Conservation (phyloP, 2,329 filamentous ascomycete genomes). For the Xylaria sp. region DNA sequence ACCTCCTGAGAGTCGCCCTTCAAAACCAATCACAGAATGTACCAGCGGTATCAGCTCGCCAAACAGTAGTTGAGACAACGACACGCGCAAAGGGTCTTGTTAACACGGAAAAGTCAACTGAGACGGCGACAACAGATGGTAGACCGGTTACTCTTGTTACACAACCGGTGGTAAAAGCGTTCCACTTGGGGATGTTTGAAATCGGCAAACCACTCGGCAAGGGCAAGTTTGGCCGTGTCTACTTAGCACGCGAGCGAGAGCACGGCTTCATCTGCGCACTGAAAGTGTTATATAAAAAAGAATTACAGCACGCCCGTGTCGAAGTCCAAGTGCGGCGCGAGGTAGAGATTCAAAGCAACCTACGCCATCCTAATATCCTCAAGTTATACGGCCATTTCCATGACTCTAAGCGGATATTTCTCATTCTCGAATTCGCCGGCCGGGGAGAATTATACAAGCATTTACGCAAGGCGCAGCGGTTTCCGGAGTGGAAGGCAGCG, state of each 20-base stretch:
- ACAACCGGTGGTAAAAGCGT: background rate
- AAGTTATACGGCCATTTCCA: background rate
- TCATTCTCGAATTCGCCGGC: background rate
- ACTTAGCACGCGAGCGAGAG: background rate
- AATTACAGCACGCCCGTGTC: background rate
- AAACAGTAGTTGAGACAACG: background rate
- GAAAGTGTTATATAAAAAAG: background rate
- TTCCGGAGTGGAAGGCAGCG: constrained; percentile 47
- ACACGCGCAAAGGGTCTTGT: background rate
- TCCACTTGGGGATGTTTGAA: background rate
- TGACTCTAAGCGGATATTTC: background rate
- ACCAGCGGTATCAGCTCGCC: background rate
- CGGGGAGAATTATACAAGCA: background rate
- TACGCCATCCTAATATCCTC: background rate
- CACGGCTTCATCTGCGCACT: background rate
- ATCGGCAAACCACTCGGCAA: background rate
- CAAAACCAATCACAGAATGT: background rate
- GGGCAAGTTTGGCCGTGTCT: background rate
- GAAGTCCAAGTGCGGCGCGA: background rate
- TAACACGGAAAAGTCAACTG: background rate
- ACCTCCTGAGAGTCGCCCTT: background rate
- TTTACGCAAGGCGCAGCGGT: background rate
- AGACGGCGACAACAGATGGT: background rate
- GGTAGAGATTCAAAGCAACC: background rate
- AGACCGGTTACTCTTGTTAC: background rate